A percentile compares a stretch with the other conserved stretches of the same genome.
Conservation (phyloP, 2,329 filamentous ascomycete genomes). For the Hymenoscyphus albidus region DNA sequence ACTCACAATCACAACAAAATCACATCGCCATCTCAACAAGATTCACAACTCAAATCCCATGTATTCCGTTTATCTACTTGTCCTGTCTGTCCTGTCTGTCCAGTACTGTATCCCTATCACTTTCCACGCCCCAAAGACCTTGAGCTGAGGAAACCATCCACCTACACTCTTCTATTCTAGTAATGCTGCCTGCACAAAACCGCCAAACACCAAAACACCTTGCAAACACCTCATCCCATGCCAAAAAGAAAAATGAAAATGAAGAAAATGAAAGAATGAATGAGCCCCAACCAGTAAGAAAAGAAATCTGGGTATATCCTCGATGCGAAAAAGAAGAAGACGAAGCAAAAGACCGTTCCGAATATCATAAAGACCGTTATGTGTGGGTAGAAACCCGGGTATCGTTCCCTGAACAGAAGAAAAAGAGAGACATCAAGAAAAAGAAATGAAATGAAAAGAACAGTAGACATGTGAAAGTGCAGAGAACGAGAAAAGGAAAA, state of each 20-base stretch:
- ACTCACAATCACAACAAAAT: too few relatives aligned
- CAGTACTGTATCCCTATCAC: too few relatives aligned
- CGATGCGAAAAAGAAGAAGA: not conserved
- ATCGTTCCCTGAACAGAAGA: not conserved
- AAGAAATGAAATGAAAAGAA: not conserved
- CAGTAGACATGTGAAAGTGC: too few relatives aligned
- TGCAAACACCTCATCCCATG: not conserved
- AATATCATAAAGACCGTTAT: not conserved
- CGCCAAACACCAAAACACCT: not conserved
- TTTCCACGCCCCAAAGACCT: too few relatives aligned
- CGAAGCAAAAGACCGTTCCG: not conserved
- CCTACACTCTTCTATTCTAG: too few relatives aligned
- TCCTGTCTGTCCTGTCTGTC: too few relatives aligned
- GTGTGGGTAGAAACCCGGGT: not conserved
- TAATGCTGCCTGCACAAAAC: not conserved
- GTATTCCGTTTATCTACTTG: too few relatives aligned
- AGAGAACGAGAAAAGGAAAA: not conserved
- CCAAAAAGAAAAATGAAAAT: not conserved
- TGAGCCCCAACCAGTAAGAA: not conserved
- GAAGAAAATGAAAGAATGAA: not conserved
- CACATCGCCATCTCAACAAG: too few relatives aligned
- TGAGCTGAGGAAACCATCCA: too few relatives aligned
- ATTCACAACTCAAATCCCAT: too few relatives aligned
- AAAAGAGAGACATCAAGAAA: not conserved
- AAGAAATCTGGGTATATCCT: not conserved